A percentile compares a stretch with the other conserved stretches of the same genome.
phyloP scores from a whole-genome alignment of 176 grass and related monocot genomes.

The Hsuehochloa calcarea region DNA sequence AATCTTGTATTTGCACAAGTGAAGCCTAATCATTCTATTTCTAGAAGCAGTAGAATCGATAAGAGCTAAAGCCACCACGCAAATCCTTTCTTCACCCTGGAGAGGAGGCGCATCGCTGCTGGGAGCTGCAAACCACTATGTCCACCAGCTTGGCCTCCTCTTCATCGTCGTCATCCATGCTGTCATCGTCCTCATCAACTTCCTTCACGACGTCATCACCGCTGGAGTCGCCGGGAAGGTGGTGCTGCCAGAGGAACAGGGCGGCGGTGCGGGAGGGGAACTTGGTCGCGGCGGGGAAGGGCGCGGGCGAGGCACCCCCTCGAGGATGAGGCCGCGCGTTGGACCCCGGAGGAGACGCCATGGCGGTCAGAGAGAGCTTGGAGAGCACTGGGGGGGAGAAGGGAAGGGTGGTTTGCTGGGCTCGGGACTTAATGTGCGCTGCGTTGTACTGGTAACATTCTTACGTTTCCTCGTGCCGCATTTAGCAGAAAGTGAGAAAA shows the following conservation, averaged over 20 bases:
- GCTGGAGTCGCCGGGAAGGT: slow-evolving; percentile 14
- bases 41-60: not conserved
- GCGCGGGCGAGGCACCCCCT: not conserved
- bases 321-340: slow-evolving; percentile 11
- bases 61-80: not conserved
- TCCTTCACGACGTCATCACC: slow-evolving; percentile 25
- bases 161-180: slow-evolving; percentile 34
- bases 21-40: not conserved
- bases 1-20: not conserved
- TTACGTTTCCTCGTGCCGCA: not conserved
- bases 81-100: slow-evolving; percentile 39
- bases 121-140: not conserved
- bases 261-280: slow-evolving; percentile 34
- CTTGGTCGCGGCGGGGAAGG: slow-evolving; percentile 1
- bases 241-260: slow-evolving; percentile 34
- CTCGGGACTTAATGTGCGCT: not conserved
- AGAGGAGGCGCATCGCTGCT: slow-evolving; percentile 22
- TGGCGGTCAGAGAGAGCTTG: not conserved
- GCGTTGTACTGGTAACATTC: not conserved
- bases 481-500: not conserved
- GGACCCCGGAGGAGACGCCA: slow-evolving; percentile 36
- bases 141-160: slow-evolving; percentile 26
- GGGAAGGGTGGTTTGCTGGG: not conserved
- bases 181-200: slow-evolving; percentile 45
- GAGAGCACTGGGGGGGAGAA: not conserved